Base-by-base conservation (phyloP, 2,329 filamentous ascomycete genomes). In the Botrytis fragariae region DNA sequence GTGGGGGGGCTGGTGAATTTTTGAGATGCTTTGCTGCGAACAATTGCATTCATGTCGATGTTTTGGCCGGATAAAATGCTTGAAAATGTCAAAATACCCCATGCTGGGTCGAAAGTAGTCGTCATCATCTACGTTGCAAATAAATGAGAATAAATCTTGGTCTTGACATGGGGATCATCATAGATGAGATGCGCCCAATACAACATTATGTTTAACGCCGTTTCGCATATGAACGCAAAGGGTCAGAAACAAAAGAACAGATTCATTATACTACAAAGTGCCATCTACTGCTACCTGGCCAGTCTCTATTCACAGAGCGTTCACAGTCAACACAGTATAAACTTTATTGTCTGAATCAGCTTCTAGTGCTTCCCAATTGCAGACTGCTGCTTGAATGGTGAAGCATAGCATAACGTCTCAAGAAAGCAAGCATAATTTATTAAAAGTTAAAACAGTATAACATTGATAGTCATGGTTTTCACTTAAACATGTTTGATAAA, bases 401-500 rank as follows among this genome's bases (percentile, higher is more conserved):
- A 42, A 32, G 65, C 10, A 32, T 22, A 22, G 5, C 3, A 57
- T 32, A 18, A 10, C 10, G 29, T 42, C 6, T 12, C 10, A 25
- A 16, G 3, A 22, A 22, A 42, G 10, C n/a, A 69, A 5, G 37
- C 25, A 42, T 8, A 32, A 4, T 29, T 59, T 22, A 29, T 69
- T 42, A 18, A 10, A 32, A n/a, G n/a, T 6, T 14, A 32, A 57
- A 69, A 57, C 18, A 25, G 22, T 42, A 16, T 9, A 57, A 37
- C 20, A 69, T 37, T 42, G 39, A 57, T 57, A 57, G 9, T 42
- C n/a, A 51, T 65, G 37, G 22, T 4, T 69, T 68, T 69, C 42
- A 60, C 71, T 18, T 25, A 35, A 69, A 45, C n/a, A 48, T 69
- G 32, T 72, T 69, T 72, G 54, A 68, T 45, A 69, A 72, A 72